Conservation (phyloP, 2,329 filamentous ascomycete genomes). For the Cladosporium oxysporum region DNA sequence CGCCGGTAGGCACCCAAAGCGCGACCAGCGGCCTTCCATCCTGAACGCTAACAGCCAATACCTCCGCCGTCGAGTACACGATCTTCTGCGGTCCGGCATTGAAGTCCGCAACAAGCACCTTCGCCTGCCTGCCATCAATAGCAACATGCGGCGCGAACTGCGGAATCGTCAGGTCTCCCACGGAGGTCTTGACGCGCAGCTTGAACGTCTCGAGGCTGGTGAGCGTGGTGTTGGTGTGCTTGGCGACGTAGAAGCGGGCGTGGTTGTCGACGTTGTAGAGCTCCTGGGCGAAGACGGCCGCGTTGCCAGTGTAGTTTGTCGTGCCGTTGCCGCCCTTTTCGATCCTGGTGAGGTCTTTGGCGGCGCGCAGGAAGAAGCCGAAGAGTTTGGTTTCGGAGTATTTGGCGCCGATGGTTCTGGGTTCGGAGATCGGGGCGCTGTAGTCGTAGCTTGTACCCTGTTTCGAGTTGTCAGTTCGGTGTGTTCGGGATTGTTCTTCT, state of each 20-base stretch:
- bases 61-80: conserved; percentile 58
- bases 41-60: conserved; percentile 49
- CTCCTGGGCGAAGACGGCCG: conserved; percentile 55
- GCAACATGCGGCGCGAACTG: conserved; percentile 51
- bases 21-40: conserved; percentile 42
- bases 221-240: conserved; percentile 57
- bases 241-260: conserved; percentile 60
- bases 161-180: conserved; percentile 57
- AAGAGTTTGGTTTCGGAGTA: conserved; percentile 65
- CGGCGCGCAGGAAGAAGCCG: conserved; percentile 60
- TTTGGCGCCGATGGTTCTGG: conserved; percentile 59
- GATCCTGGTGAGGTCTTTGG: conserved; percentile 58
- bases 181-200: conserved; percentile 58
- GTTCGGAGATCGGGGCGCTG: conserved; percentile 62
- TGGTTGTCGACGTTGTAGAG: conserved; percentile 60
- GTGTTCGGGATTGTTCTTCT: background rate
- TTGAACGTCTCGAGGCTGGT: conserved; percentile 55
- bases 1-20: conserved; percentile 43
- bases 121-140: conserved; percentile 62
- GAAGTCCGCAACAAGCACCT: conserved; percentile 64
- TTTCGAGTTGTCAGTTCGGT: background rate
- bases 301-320: conserved; percentile 52
- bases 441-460: conserved; percentile 63
- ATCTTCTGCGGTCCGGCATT: conserved; percentile 53
- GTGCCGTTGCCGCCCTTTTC: conserved; percentile 53